Percentiles rank a stretch among this genome's conserved stretches.
Conservation (phyloP, 2,329 filamentous ascomycete species). For the Stagonosporopsis vannaccii region DNA sequence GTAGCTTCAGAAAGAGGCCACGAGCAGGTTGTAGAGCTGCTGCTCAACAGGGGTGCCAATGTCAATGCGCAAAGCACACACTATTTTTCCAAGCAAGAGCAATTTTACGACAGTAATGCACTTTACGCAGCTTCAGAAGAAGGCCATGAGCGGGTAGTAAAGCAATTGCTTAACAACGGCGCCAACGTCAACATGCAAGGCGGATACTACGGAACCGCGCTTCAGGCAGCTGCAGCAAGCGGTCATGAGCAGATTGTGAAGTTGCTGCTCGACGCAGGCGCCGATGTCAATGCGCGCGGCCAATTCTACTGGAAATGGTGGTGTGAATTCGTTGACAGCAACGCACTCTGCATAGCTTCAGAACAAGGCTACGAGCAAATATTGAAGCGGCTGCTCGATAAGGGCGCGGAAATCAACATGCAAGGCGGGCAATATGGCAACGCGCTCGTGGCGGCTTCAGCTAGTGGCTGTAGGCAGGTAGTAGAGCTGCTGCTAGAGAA, state of each 20-base stretch:
- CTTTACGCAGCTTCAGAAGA: not conserved
- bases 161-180: not conserved
- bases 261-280: not conserved
- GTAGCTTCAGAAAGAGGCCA: no score
- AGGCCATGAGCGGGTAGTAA: not conserved
- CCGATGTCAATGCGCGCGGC: not conserved
- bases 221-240: not conserved
- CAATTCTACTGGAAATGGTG: not conserved
- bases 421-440: no score
- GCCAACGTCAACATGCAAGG: not conserved
- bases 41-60: no score
- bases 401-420: not conserved
- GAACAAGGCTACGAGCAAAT: not conserved
- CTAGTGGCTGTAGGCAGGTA: no score
- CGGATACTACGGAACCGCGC: not conserved
- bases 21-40: no score
- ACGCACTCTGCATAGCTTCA: not conserved
- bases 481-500: no score
- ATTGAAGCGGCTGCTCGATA: not conserved
- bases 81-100: not conserved
- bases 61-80: not conserved
- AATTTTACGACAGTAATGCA: not conserved
- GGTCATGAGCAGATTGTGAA: not conserved
- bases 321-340: no score
- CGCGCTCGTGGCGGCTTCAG: no score